Percentiles rank a stretch among this genome's conserved stretches.
Conservation (phyloP, 2,329 filamentous ascomycete species). For the Aspergillus ustus region DNA sequence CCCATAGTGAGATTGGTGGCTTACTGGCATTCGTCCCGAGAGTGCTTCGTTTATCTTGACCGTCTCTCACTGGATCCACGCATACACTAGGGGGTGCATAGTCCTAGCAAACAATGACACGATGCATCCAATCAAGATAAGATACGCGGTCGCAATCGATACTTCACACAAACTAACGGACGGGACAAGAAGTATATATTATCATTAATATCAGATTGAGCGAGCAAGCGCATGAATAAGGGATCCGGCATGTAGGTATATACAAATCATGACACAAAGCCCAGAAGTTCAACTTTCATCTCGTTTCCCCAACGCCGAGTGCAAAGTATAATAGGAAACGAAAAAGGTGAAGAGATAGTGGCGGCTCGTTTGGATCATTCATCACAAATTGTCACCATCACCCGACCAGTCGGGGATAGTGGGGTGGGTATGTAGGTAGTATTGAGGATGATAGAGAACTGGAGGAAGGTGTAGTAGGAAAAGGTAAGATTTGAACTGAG, state of each 20-base stretch:
- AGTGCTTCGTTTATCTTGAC: neutral
- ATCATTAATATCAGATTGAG: constrained; percentile 1
- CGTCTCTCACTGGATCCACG: neutral
- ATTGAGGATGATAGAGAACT: neutral
- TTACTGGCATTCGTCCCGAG: neutral
- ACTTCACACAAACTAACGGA: neutral
- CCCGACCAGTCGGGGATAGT: constrained; percentile 11
- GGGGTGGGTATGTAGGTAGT: constrained; percentile 7
- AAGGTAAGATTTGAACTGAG: neutral
- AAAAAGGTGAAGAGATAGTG: neutral
- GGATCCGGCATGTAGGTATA: constrained; percentile 6
- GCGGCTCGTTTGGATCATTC: constrained; percentile 9
- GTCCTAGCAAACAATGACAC: neutral
- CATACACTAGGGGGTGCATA: neutral
- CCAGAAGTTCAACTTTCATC: neutral
- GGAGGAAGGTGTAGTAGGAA: too few relatives aligned
- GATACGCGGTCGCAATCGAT: neutral
- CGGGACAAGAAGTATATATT: neutral
- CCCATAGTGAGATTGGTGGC: neutral
- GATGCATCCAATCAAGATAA: neutral
- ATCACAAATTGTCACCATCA: neutral
- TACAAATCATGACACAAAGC: neutral
- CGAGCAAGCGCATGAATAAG: constrained; percentile 2
- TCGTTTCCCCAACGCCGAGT: constrained; percentile 3
- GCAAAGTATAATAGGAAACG: neutral